Evolutionary conservation across 345 rosid species (phyloP), one percentile per base, ranked within the genome.

Genomic region (Dipteronia dyeriana): DNA sequence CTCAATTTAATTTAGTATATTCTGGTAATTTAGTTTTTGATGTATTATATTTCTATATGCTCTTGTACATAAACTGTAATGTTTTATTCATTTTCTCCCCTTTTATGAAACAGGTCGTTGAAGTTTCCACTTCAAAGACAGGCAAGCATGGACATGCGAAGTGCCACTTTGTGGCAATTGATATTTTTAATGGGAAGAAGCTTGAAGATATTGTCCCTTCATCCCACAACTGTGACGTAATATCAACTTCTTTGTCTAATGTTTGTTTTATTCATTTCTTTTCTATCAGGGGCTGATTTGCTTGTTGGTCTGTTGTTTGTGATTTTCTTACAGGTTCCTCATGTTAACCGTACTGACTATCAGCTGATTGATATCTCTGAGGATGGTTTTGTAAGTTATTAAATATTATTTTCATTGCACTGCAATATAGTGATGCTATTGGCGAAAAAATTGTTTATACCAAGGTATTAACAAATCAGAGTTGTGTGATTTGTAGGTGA

Each of bases 81-180:
- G 38, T 5, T 45, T 12, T 69, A 26, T 68, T 67, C 7, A 43
- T 23, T 31, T 39, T 59, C 11, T 66, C 12, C 20, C 19, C 57
- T 64, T 31, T 63, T 0, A 26, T 11, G 54, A 66, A 73, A 71
- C 87, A 91, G 95, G 93, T 91, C 78, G 93, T 88, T 29, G 95
- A 91, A 80, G 95, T 91, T 71, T 91, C 95, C 29, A 91, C 95
- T 72, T 88, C 93, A 25, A 91, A 91, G 85, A 91, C 95, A 0
- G 92, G 95, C 53, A 91, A 91, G 80, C 95, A 91, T 47, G 93
- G 95, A 61, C 95, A 89, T 74, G 95, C 95, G 1, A 91, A 91
- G 84, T 91, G 93, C 79, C 93, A 91, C 90, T 91, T 91, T 70
- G 96, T 89, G 17, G 96, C 68, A 56, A 90, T 90, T 80, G 96